Conservation (phyloP, 2,329 filamentous ascomycete species). For the Polychaeton citri region DNA sequence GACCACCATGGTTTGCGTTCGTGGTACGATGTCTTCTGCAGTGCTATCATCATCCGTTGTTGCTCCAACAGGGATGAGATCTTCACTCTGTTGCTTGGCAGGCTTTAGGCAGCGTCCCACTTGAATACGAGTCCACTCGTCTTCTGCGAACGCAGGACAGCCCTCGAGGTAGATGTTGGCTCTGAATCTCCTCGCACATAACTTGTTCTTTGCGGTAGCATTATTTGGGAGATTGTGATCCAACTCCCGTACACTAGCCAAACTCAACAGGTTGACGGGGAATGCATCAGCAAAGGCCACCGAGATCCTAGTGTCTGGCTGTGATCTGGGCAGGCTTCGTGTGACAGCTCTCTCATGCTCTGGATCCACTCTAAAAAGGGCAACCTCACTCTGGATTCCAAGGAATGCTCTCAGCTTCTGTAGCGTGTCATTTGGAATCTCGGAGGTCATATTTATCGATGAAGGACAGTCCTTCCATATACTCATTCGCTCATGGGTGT, state of each 20-base stretch:
- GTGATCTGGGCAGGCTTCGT: conserved; percentile 45
- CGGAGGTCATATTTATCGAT: conserved; percentile 31
- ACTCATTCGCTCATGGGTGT: conserved; percentile 45
- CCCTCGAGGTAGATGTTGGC: conserved; percentile 61
- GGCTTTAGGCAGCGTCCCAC: conserved; percentile 28
- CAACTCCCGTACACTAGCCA: conserved; percentile 50
- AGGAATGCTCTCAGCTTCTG: conserved; percentile 51
- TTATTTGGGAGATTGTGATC: conserved; percentile 43
- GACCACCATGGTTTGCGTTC: conserved; percentile 5
- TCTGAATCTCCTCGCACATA: conserved; percentile 53
- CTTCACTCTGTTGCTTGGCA: not conserved
- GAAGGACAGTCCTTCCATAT: conserved; percentile 50
- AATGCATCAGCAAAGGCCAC: conserved; percentile 61
- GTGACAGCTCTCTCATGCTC: conserved; percentile 44
- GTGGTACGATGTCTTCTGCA: conserved; percentile 1
- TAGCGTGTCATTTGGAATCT: conserved; percentile 41
- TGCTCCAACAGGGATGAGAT: too few relatives aligned
- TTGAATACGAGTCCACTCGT: conserved; percentile 51
- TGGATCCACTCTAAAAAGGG: conserved; percentile 52
- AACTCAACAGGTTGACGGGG: conserved; percentile 54
- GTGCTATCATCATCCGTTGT: not conserved
- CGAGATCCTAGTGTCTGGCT: conserved; percentile 48
- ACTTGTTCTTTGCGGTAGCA: conserved; percentile 29
- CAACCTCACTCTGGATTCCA: conserved; percentile 52
- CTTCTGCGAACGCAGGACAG: conserved; percentile 52